These are phyloP conservation scores for Amanita molliuscula DNA, from an alignment of 768 basidiomycete genomes.

Conservation along the genomic window DNA sequence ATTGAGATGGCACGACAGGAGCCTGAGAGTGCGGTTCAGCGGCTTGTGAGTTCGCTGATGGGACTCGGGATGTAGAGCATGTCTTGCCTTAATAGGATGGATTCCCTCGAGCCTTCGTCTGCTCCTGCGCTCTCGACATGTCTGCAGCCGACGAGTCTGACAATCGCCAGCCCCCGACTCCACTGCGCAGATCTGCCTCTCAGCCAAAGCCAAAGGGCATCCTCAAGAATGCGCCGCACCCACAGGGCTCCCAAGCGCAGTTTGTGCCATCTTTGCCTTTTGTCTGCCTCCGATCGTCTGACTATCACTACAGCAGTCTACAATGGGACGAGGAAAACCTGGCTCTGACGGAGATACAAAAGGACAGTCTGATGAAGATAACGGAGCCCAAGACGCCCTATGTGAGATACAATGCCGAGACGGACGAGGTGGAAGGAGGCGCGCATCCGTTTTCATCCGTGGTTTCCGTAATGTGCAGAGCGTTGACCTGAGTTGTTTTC, in stretches of 20 bases:
- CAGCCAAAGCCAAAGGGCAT: constrained; percentile 79
- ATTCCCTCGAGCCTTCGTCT: background rate
- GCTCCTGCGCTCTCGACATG: constrained; percentile 8
- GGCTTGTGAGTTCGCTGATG: constrained; percentile 56
- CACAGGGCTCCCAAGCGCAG: constrained; percentile 36
- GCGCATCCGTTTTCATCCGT: constrained; percentile 11
- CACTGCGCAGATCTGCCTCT: constrained; percentile 51
- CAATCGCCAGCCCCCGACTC: constrained; percentile 36
- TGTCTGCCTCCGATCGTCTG: background rate
- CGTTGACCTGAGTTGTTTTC: background rate
- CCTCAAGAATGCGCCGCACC: constrained; percentile 68
- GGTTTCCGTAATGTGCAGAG: background rate
- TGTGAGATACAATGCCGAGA: constrained; percentile 82
- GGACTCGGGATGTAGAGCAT: constrained; percentile 29
- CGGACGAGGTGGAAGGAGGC: constrained; percentile 84
- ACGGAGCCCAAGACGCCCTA: constrained; percentile 97
- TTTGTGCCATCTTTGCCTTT: constrained; percentile 14
- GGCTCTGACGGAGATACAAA: constrained; percentile 84
- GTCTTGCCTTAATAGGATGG: constrained; percentile 2
- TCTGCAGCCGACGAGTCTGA: constrained; percentile 21
- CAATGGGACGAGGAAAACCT: constrained; percentile 97
- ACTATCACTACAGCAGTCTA: constrained; percentile 37
- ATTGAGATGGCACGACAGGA: constrained; percentile 98
- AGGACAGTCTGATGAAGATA: constrained; percentile 97
- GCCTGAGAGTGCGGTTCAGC: constrained; percentile 69